Evolutionary conservation across 192 early-diverging fungal species (phyloP).

Genomic region (Podila epicladia): DNA sequence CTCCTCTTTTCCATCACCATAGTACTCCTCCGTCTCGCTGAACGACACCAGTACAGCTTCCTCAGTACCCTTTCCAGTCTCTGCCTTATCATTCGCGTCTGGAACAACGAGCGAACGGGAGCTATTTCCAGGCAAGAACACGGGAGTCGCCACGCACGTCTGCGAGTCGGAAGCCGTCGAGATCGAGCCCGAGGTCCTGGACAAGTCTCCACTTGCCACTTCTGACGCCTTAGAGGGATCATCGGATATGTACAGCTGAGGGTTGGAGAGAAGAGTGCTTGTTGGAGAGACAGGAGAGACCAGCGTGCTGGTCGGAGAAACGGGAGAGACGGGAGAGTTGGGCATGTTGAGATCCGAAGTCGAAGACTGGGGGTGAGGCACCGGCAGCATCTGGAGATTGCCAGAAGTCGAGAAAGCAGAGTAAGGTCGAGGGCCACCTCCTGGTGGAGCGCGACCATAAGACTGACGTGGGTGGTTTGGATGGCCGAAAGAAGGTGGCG

Average conservation of each 20-base stretch:
- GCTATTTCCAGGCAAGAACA: no score
- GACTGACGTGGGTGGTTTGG: background rate
- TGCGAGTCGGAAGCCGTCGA: no score
- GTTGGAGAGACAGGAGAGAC: background rate
- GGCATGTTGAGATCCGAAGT: background rate
- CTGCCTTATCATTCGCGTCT: no score
- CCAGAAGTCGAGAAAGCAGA: conserved; percentile 1
- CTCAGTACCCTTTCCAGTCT: no score
- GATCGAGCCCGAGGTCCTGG: no score
- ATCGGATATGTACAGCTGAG: background rate
- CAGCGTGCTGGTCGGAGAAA: background rate
- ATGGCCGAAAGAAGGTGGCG: background rate
- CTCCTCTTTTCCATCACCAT: no score
- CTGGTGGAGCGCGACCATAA: background rate
- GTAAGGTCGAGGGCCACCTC: background rate
- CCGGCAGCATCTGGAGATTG: background rate
- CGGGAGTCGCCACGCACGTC: no score
- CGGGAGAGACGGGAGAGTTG: background rate
- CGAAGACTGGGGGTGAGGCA: background rate
- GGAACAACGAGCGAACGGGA: no score
- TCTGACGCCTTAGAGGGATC: background rate
- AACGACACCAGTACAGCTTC: no score
- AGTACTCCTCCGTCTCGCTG: no score
- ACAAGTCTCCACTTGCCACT: no score
- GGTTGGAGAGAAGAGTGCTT: background rate